Evolutionary conservation across 805 yeast genomes (phyloP), one percentile per base, ranked within the genome.

Genomic region (Torulaspora franciscae): DNA sequence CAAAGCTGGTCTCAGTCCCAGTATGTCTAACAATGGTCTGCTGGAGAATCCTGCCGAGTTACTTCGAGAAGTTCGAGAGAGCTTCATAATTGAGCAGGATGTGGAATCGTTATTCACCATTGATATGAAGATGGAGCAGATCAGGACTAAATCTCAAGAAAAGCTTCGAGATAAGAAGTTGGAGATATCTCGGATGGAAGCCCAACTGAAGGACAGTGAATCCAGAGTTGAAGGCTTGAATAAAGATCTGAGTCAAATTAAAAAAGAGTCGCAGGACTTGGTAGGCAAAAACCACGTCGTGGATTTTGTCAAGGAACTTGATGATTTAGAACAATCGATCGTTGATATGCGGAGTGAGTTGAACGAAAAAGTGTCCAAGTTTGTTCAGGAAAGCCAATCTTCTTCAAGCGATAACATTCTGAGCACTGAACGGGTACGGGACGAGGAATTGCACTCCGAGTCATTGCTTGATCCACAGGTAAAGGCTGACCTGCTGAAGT

Each of bases 401-500:
- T 30, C 42, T 5, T 17, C 37, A 8, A 26, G 32, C 17, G 37
- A 17, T 14, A 27, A 28, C 8, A 26, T 37, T 15, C 32, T 29
- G 23, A 30, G 37, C 4, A 49, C 49, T 17, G 44, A 42, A 8
- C 49, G 49, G 22, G 59, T 46, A 10, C 42, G 37, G 6, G 35
- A 39, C n/a, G 10, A 14, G 10, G 19, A 30, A 6, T 15, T 15
- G 13, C 33, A 30, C 2, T 30, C 33, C 15, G 47, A 49, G 17
- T 41, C 50, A 7, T 6, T 49, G 7, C 40, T 45, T 5, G 52
- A 59, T 48, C 62, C 61, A 9, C 43, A 40, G 7, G 51, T 51
- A 10, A 56, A 48, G 24, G 55, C 59, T 4, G 55, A 58, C 40
- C 59, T 71, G 8, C 61, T 84, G 54, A 81, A 80, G 54, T 61